A percentile compares a stretch with the other conserved stretches of the same genome.
Conservation (phyloP, 1,139 yeast genomes). For the Kodamaea derodonti region DNA sequence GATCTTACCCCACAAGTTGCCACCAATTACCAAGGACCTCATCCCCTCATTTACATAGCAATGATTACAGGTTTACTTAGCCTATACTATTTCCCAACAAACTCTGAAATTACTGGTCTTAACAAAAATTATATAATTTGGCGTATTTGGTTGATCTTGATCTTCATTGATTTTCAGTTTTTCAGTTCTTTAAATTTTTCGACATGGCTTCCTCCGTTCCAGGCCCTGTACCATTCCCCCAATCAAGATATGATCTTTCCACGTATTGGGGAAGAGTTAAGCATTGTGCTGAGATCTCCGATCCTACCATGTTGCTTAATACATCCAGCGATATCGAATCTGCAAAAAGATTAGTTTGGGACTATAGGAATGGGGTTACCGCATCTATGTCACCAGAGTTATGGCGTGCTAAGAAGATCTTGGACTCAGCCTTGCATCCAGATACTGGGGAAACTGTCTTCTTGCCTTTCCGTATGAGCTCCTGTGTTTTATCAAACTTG, state of each 20-base stretch:
- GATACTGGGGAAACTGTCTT: slow-evolving; percentile 92
- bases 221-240: slow-evolving; percentile 76
- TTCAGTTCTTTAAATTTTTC: neutral
- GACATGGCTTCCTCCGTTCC: slow-evolving; percentile 83
- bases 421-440: slow-evolving; percentile 89
- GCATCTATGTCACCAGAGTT: slow-evolving; percentile 70
- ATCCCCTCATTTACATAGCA: too few relatives aligned
- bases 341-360: slow-evolving; percentile 65
- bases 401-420: slow-evolving; percentile 83
- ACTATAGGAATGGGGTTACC: slow-evolving; percentile 66
- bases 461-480: slow-evolving; percentile 94
- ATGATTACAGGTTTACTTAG: too few relatives aligned
- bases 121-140: too few relatives aligned
- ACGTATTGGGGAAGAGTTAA: slow-evolving; percentile 92
- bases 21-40: neutral
- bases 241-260: slow-evolving; percentile 69
- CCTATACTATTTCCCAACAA: too few relatives aligned
- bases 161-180: too few relatives aligned
- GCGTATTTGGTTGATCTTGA: too few relatives aligned
- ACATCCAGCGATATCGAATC: slow-evolving; percentile 57
- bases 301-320: slow-evolving; percentile 84
- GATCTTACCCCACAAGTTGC: slow-evolving; percentile 1
- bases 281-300: slow-evolving; percentile 90
- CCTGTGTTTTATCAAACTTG: slow-evolving; percentile 86
- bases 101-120: too few relatives aligned